Evolutionary conservation across 2,329 filamentous ascomycete species (phyloP), one percentile per base, ranked within the genome.

Genomic region (Daldinia sp.): DNA sequence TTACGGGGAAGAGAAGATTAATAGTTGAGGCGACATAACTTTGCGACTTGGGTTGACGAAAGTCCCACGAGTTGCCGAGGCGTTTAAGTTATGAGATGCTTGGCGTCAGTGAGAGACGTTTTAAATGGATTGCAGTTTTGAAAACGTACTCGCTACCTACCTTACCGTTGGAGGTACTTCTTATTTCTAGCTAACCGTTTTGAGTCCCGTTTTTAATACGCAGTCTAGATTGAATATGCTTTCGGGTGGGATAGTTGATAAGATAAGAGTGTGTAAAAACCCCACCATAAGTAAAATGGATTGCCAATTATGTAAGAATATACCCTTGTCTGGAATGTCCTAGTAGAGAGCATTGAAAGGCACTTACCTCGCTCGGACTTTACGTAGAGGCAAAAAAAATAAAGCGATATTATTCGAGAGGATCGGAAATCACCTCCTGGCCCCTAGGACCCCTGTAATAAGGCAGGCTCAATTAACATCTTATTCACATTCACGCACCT

Each of bases 1-100:
- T 55, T 37, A 9, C 23, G 41, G 57, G 41, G 39, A 48, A 60
- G 39, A 58, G 28, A 44, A 37, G 23, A 23, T n/a, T 42, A 44
- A 37, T 59, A 53, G 42, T 55, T 37, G 2, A 7, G 50, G 30
- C 30, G 50, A 60, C 39, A 42, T 20, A 53, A 53, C 53, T 54
- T 63, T 71, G 63, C 42, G 53, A 68, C 44, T 60, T 51, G 56
- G 65, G 62, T 51, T 62, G 18, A 64, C n/a, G 13, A 63, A 48
- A 23, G 18, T 44, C 51, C 57, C 57, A 71, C 59, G 7, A 70
- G 65, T 60, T 69, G 63, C 69, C 66, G 63, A 69, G 69, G 69
- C 60, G 57, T 66, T 69, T 68, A 23, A 62, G 51, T 41, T 66
- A 41, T 44, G 37, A 35, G 53, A 63, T 67, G 56, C 62, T 64